phyloP scores from a whole-genome alignment of 495 filamentous ascomycete species.

The Xylaria nigripes region DNA sequence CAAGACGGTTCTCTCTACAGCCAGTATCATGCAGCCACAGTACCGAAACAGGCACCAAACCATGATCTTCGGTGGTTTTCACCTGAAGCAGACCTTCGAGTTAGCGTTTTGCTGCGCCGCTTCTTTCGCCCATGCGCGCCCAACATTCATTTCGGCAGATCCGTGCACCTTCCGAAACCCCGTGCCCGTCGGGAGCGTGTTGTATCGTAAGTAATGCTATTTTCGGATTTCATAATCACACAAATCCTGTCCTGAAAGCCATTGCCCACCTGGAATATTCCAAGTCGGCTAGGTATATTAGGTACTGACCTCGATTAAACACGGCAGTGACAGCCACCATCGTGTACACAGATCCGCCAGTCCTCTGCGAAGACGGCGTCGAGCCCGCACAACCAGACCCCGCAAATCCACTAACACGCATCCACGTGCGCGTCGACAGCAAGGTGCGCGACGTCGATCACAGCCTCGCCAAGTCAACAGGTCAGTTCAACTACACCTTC shows the following conservation, averaged over 20 bases:
- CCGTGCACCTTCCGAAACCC: constrained; percentile 79
- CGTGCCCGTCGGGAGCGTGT: constrained; percentile 72
- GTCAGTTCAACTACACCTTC: constrained; percentile 83
- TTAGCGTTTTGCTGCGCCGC: constrained; percentile 86
- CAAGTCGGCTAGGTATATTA: no score
- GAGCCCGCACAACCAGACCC: constrained; percentile 26
- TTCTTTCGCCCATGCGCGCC: constrained; percentile 62
- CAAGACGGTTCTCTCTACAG: constrained; percentile 56
- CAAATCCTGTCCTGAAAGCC: neutral
- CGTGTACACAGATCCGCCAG: constrained; percentile 64
- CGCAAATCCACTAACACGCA: constrained; percentile 41
- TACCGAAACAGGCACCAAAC: constrained; percentile 79
- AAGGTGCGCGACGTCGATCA: constrained; percentile 76
- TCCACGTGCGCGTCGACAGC: constrained; percentile 71
- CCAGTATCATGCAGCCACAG: constrained; percentile 82
- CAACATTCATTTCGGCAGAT: constrained; percentile 70
- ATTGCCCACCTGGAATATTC: neutral
- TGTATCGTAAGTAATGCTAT: constrained; percentile 43
- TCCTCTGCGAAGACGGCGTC: constrained; percentile 35
- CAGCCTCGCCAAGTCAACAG: constrained; percentile 63
- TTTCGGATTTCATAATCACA: neutral
- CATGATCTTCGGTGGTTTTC: constrained; percentile 85
- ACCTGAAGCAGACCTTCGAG: constrained; percentile 76
- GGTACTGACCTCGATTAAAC: neutral
- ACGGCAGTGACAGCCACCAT: constrained; percentile 55